phyloP scores from a whole-genome alignment of 2,329 filamentous ascomycete genomes.

The Fusarium ramigenum region DNA sequence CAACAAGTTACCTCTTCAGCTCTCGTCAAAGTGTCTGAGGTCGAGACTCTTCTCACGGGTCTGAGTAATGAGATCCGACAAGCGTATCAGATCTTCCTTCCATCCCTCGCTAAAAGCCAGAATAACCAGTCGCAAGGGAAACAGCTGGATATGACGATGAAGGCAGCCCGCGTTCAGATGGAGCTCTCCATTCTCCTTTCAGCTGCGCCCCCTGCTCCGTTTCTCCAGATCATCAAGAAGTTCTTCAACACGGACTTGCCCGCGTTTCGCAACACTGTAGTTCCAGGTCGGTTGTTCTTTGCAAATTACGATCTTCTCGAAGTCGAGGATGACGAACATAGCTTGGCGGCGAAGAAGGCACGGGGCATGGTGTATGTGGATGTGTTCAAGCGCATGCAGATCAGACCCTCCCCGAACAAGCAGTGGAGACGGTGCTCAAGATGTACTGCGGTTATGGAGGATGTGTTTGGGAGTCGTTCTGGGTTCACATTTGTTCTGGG shows the following conservation, averaged over 20 bases:
- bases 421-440: slow-evolving; percentile 58
- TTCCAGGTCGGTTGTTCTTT: slow-evolving; percentile 76
- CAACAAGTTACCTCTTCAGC: slow-evolving; percentile 59
- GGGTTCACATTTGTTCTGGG: slow-evolving; percentile 63
- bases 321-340: slow-evolving; percentile 65
- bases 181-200: slow-evolving; percentile 65
- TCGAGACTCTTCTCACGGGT: slow-evolving; percentile 67
- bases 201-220: slow-evolving; percentile 55
- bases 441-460: slow-evolving; percentile 73
- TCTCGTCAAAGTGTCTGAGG: slow-evolving; percentile 67
- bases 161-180: slow-evolving; percentile 57
- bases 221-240: slow-evolving; percentile 69
- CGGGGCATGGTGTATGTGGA: slow-evolving; percentile 56
- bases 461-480: slow-evolving; percentile 58
- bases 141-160: slow-evolving; percentile 56
- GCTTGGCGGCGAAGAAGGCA: slow-evolving; percentile 52
- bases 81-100: slow-evolving; percentile 58
- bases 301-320: slow-evolving; percentile 76
- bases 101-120: slow-evolving; percentile 58
- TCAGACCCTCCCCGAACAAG: slow-evolving; percentile 46
- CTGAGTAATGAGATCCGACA: slow-evolving; percentile 61
- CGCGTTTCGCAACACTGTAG: slow-evolving; percentile 66
- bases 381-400: slow-evolving; percentile 67
- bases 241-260: slow-evolving; percentile 69
- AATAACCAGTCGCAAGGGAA: slow-evolving; percentile 55